Percentiles rank a stretch among this genome's conserved stretches.
Conservation (phyloP, 1,284 basidiomycete genomes). For the Trichosporon faecale region DNA sequence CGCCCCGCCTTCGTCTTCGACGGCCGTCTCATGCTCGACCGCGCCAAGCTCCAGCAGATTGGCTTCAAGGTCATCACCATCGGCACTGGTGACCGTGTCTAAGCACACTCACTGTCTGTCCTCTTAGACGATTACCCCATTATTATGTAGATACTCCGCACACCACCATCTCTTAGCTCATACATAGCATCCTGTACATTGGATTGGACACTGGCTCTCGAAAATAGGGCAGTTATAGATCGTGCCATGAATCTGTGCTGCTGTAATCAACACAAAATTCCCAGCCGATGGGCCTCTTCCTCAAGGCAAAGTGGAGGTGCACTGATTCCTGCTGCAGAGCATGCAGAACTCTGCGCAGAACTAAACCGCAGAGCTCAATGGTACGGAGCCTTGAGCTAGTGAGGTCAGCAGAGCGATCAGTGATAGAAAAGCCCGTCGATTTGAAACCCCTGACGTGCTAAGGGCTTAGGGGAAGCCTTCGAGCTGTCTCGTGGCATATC, state of each 20-base stretch:
- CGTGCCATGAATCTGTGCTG: slow-evolving; percentile 12
- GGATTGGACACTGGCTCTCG: slow-evolving; percentile 5
- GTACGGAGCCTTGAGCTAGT: background rate
- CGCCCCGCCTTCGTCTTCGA: slow-evolving; percentile 97
- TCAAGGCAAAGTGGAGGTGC: background rate
- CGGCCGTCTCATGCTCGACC: slow-evolving; percentile 65
- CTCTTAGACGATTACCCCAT: background rate
- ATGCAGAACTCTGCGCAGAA: background rate
- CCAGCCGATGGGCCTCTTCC: no score
- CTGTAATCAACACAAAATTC: background rate
- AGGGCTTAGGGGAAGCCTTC: background rate
- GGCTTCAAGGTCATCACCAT: slow-evolving; percentile 78
- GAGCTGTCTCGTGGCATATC: slow-evolving; percentile 1
- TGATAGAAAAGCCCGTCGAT: background rate
- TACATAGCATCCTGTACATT: slow-evolving; percentile 23
- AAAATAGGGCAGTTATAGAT: slow-evolving; percentile 9
- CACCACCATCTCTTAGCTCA: slow-evolving; percentile 11
- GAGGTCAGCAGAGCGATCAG: background rate
- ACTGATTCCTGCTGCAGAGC: background rate
- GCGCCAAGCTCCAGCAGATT: slow-evolving; percentile 71
- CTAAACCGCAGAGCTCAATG: no score
- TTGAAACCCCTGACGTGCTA: slow-evolving; percentile 3
- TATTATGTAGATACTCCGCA: slow-evolving; percentile 13
- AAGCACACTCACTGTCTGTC: slow-evolving; percentile 13
- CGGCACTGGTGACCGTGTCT: slow-evolving; percentile 50